phyloP scores from a whole-genome alignment of 441 rosid species.

The Pelargonium exstipulatum region DNA sequence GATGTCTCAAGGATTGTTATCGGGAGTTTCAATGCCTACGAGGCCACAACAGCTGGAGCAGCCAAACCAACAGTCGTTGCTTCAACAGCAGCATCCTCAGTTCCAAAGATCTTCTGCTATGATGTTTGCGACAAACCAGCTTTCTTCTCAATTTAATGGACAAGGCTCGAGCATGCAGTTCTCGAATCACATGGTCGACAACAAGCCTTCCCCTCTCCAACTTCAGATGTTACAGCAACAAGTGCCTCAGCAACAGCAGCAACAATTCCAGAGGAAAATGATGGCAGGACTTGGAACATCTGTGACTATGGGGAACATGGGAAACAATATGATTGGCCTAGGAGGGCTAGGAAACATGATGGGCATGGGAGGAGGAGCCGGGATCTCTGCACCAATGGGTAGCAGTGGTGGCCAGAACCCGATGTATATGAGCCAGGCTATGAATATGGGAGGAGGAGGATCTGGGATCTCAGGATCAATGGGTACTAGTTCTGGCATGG shows the following conservation, averaged over 20 bases:
- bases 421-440: constrained; percentile 43
- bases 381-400: constrained; percentile 63
- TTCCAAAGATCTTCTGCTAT: constrained; percentile 55
- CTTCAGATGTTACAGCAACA: constrained; percentile 71
- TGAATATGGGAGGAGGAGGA: constrained; percentile 25
- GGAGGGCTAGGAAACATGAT: constrained; percentile 52
- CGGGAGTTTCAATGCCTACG: constrained; percentile 49
- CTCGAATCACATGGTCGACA: constrained; percentile 64
- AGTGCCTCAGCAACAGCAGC: constrained; percentile 37
- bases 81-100: constrained; percentile 70
- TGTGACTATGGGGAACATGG: constrained; percentile 62
- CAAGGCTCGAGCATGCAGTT: constrained; percentile 67
- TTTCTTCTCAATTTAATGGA: constrained; percentile 42
- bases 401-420: constrained; percentile 53
- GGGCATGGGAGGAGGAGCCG: constrained; percentile 65
- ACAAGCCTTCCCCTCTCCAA: constrained; percentile 43
- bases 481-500: constrained; percentile 51
- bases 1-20: constrained; percentile 59
- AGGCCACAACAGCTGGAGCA: constrained; percentile 54
- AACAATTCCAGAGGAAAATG: constrained; percentile 62
- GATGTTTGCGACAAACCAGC: constrained; percentile 59
- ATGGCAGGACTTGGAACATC: constrained; percentile 64
- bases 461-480: constrained; percentile 43
- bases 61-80: constrained; percentile 50
- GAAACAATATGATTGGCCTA: constrained; percentile 56